These are phyloP conservation scores for Arachis stenosperma DNA, from an alignment of 306 rosid species.

Conservation along the genomic window DNA sequence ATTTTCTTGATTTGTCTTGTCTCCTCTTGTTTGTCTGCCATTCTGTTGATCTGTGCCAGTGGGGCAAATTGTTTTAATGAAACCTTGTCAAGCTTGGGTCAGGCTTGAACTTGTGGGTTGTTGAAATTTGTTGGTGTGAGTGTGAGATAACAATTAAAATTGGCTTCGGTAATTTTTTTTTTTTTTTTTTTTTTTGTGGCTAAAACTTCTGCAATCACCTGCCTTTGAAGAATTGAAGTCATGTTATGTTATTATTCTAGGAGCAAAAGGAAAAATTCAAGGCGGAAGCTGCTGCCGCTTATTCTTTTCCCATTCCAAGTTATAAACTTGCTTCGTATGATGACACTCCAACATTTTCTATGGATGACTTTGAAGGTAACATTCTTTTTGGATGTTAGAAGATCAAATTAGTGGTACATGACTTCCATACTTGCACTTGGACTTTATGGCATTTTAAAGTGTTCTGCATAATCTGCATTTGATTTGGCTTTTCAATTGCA, in stretches of 20 bases:
- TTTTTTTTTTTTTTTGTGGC: neutral
- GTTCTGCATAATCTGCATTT: neutral
- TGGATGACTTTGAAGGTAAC: constrained; percentile 96
- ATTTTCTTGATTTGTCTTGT: constrained; percentile 8
- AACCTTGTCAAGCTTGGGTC: constrained; percentile 12
- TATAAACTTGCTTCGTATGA: constrained; percentile 43
- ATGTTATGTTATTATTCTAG: constrained; percentile 49
- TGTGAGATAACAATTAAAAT: constrained; percentile 20
- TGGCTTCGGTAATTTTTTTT: constrained; percentile 6
- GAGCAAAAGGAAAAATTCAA: constrained; percentile 74
- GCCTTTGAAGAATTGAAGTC: constrained; percentile 14
- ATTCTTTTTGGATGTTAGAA: constrained; percentile 30
- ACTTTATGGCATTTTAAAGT: constrained; percentile 22
- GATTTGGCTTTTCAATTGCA: neutral
- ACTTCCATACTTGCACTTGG: constrained; percentile 11
- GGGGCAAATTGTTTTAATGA: constrained; percentile 20
- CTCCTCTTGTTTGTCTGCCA: neutral
- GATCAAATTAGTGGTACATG: constrained; percentile 20
- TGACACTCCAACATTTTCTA: constrained; percentile 70
- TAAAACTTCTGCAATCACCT: neutral
- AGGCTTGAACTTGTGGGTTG: constrained; percentile 1
- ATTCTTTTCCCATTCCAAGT: constrained; percentile 49
- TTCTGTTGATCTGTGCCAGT: constrained; percentile 31
- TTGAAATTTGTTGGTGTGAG: constrained; percentile 6
- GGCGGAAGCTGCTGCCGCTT: constrained; percentile 73